These are phyloP conservation scores for Pisolithus orientalis DNA, from an alignment of 768 basidiomycete species.

Conservation along the genomic window DNA sequence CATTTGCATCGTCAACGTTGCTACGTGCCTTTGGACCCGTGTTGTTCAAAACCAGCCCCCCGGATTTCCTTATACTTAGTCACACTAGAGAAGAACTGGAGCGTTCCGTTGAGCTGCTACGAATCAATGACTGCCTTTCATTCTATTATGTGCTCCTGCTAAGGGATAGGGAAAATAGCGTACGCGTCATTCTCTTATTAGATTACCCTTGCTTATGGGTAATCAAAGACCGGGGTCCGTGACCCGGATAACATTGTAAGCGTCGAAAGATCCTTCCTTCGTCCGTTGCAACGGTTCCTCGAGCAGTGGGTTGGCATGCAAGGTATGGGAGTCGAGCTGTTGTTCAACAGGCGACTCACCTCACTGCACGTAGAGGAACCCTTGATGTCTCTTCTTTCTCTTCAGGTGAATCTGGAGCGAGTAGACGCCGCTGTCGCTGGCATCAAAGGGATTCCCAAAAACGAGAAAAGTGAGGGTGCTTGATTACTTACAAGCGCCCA, in stretches of 20 bases:
- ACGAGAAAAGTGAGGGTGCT: background rate
- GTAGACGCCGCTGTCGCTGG: conserved; percentile 34
- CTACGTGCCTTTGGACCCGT: conserved; percentile 53
- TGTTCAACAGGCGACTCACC: background rate
- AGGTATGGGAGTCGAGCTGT: conserved; percentile 15
- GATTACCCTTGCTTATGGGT: background rate
- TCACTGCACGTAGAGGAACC: conserved; percentile 17
- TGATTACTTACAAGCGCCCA: background rate
- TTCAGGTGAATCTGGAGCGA: conserved; percentile 45
- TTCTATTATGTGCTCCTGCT: conserved; percentile 61
- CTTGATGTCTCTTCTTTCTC: conserved; percentile 28
- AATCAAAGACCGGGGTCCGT: conserved; percentile 45
- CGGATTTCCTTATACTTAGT: conserved; percentile 38
- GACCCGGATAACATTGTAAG: conserved; percentile 37
- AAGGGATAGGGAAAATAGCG: conserved; percentile 54
- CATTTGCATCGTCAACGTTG: conserved; percentile 52
- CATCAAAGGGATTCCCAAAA: conserved; percentile 5
- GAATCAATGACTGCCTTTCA: conserved; percentile 60
- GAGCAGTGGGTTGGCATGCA: conserved; percentile 27
- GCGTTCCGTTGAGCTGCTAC: conserved; percentile 49
- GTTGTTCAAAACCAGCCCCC: conserved; percentile 52
- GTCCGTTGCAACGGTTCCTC: conserved; percentile 37
- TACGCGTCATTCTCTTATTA: conserved; percentile 18
- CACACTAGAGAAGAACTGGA: conserved; percentile 41
- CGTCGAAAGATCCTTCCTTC: conserved; percentile 40